Evolutionary conservation across 1,284 basidiomycete species (phyloP).

Genomic region (Ganoderma boninense): DNA sequence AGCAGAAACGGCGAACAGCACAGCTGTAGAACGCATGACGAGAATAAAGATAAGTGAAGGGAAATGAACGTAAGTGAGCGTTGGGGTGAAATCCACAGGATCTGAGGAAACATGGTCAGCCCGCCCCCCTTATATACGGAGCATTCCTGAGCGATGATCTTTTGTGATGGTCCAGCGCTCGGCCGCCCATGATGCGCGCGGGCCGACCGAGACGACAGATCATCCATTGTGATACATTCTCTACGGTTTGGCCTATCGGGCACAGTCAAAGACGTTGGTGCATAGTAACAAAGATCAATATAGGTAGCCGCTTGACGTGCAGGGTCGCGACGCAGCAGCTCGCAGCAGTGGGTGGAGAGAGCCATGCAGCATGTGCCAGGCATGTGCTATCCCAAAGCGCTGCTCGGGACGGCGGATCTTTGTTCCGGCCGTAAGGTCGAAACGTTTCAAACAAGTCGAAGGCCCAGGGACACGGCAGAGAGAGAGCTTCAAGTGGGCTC

Average conservation of each 20-base stretch:
- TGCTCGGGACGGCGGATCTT: background rate
- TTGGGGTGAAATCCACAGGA: conserved; percentile 30
- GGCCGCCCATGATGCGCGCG: conserved; percentile 5
- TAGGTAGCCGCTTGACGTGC: background rate
- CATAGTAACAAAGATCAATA: conserved; percentile 25
- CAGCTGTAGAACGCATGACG: conserved; percentile 36
- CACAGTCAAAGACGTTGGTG: background rate
- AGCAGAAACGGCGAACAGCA: conserved; percentile 33
- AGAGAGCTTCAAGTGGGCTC: background rate
- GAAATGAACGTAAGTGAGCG: conserved; percentile 8
- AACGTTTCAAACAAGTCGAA: no score
- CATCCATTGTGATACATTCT: conserved; percentile 23
- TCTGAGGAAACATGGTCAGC: conserved; percentile 20
- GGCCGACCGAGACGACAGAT: conserved; percentile 18
- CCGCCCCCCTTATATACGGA: conserved; percentile 22
- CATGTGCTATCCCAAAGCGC: background rate
- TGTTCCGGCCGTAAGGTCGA: background rate
- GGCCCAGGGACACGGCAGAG: background rate
- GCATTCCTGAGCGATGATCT: conserved; percentile 4
- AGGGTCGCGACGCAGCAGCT: background rate
- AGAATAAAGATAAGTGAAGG: conserved; percentile 5
- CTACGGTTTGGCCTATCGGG: conserved; percentile 12
- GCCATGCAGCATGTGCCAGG: no score
- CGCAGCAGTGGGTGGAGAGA: background rate
- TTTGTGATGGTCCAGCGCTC: conserved; percentile 9